Percentiles rank a stretch among this genome's conserved stretches.
Conservation (phyloP, 2,329 filamentous ascomycete genomes). For the Myriosclerotinia scirpicola region DNA sequence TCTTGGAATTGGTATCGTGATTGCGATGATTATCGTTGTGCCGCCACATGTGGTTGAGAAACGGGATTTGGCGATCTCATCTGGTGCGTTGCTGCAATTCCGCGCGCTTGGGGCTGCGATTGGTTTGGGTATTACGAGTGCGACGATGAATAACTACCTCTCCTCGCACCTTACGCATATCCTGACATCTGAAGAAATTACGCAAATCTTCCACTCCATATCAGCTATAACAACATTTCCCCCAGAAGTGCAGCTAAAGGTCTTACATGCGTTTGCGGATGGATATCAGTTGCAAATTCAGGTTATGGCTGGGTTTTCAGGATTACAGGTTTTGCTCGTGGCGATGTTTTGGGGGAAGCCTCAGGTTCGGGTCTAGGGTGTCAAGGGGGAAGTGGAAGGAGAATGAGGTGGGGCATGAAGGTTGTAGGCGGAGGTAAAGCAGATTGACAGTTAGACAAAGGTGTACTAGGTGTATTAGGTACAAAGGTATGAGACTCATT, state of each 20-base stretch:
- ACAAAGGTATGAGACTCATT: too few species aligned
- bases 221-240: not conserved
- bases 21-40: slow-evolving; percentile 2
- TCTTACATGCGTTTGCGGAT: not conserved
- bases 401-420: too few species aligned
- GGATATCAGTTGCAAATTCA: slow-evolving; percentile 5
- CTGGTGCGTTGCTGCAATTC: not conserved
- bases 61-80: not conserved
- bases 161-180: not conserved
- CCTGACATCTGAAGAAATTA: not conserved
- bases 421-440: too few species aligned
- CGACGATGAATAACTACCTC: slow-evolving; percentile 7
- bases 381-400: too few species aligned
- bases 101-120: not conserved
- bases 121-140: not conserved
- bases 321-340: not conserved
- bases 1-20: not conserved
- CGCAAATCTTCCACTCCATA: not conserved
- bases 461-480: too few species aligned
- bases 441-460: too few species aligned
- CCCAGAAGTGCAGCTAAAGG: not conserved
- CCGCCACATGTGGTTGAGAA: not conserved
- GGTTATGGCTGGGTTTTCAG: slow-evolving; percentile 4
- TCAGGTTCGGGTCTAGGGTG: not conserved
- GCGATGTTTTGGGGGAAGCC: not conserved